Evolutionary conservation across 2,329 filamentous ascomycete genomes (phyloP).

Genomic region (Dryadomyces sulphureus): DNA sequence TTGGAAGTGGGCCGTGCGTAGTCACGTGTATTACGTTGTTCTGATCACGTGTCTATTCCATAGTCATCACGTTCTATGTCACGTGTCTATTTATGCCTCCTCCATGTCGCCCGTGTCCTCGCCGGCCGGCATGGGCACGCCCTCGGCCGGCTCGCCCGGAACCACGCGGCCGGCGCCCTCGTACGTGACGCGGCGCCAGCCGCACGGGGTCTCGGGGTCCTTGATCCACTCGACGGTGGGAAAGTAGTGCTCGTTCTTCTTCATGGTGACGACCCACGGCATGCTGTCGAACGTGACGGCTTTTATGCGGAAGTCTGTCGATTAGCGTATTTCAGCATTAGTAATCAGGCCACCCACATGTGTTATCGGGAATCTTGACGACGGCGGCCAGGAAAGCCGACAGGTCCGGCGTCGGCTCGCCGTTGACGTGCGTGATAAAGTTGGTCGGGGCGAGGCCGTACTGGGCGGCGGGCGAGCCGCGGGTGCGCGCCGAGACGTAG

Average conservation of each 20-base stretch:
- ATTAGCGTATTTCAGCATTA: background rate
- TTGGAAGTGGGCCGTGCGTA: conserved; percentile 3
- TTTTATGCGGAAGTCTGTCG: conserved; percentile 85
- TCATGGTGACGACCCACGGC: conserved; percentile 99
- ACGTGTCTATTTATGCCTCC: background rate
- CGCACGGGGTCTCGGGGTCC: conserved; percentile 40
- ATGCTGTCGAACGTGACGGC: conserved; percentile 98
- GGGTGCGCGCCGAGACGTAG: conserved; percentile 77
- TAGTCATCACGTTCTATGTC: no score
- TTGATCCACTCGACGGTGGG: conserved; percentile 58
- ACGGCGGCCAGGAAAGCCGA: conserved; percentile 69
- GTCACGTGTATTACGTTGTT: conserved; percentile 1
- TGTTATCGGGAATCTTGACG: conserved; percentile 84
- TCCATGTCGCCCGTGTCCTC: conserved; percentile 26
- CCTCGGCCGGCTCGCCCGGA: conserved; percentile 38
- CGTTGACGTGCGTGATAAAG: conserved; percentile 94
- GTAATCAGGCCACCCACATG: conserved; percentile 40
- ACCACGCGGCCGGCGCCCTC: conserved; percentile 38
- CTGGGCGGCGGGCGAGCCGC: conserved; percentile 73
- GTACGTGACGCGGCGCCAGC: conserved; percentile 50
- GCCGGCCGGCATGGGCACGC: conserved; percentile 23
- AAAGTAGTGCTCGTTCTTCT: conserved; percentile 98
- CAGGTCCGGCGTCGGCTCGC: conserved; percentile 68
- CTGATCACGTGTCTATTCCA: background rate
- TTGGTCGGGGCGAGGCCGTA: conserved; percentile 92